A percentile compares a stretch with the other conserved stretches of the same genome.
phyloP scores from a whole-genome alignment of 108 stramenopile genomes.

The Thalassiosira profunda region DNA sequence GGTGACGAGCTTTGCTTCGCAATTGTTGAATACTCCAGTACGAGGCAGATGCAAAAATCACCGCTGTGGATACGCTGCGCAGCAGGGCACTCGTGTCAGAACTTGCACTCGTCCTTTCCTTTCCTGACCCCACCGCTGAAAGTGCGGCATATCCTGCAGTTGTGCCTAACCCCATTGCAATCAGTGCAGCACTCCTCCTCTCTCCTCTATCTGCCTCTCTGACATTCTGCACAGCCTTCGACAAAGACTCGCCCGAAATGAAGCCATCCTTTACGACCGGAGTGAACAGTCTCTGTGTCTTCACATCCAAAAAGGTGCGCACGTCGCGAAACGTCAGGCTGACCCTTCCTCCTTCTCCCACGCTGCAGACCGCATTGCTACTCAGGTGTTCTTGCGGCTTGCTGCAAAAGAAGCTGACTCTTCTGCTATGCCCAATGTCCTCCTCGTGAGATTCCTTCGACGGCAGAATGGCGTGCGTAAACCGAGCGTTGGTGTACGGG shows the following conservation, averaged over 20 bases:
- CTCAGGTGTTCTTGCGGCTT: slow-evolving; percentile 11
- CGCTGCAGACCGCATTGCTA: no score
- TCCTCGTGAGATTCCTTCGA: slow-evolving; percentile 29
- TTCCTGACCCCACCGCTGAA: not conserved
- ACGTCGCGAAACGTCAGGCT: slow-evolving; percentile 76
- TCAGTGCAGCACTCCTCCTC: slow-evolving; percentile 19
- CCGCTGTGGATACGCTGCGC: not conserved
- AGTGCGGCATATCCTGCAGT: slow-evolving; percentile 26
- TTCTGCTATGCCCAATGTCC: no score
- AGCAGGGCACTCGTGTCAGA: slow-evolving; percentile 21
- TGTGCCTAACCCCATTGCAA: slow-evolving; percentile 51
- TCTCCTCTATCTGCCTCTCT: slow-evolving; percentile 40
- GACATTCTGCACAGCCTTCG: slow-evolving; percentile 10
- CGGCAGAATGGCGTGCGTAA: slow-evolving; percentile 72
- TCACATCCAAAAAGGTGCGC: slow-evolving; percentile 62
- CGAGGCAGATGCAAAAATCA: slow-evolving; percentile 21
- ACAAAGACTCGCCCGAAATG: slow-evolving; percentile 12
- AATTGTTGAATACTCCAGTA: slow-evolving; percentile 34
- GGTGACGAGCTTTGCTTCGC: slow-evolving; percentile 16
- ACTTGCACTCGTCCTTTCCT: not conserved
- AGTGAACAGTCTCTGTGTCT: slow-evolving; percentile 61
- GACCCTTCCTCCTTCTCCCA: slow-evolving; percentile 50
- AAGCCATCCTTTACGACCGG: slow-evolving; percentile 70
- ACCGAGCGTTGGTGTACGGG: slow-evolving; percentile 67
- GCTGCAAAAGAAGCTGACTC: slow-evolving; percentile 16